Conservation (phyloP, 768 basidiomycete genomes). For the Rhizopogon roseolus region DNA sequence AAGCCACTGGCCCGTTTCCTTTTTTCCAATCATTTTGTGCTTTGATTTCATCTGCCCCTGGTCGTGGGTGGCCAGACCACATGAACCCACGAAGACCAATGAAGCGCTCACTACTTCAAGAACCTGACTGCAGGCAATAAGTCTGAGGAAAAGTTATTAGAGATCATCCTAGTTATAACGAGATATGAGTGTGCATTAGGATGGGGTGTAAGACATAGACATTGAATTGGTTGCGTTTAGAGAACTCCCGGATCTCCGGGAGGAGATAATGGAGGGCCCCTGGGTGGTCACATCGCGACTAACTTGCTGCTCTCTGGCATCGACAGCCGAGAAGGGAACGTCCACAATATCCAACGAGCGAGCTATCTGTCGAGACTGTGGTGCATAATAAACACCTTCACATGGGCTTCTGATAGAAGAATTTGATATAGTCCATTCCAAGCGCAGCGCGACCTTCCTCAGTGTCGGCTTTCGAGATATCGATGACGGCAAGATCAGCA, state of each 20-base stretch:
- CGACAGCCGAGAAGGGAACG: slow-evolving; percentile 37
- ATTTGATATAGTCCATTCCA: slow-evolving; percentile 34
- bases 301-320: slow-evolving; percentile 39
- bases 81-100: background rate
- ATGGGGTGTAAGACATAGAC: slow-evolving; percentile 47
- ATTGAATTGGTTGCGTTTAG: slow-evolving; percentile 45
- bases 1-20: slow-evolving; percentile 43
- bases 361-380: slow-evolving; percentile 28
- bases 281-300: slow-evolving; percentile 49
- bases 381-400: slow-evolving; percentile 4
- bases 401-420: slow-evolving; percentile 38
- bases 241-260: slow-evolving; percentile 48
- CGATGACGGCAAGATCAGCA: slow-evolving; percentile 50
- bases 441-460: slow-evolving; percentile 33
- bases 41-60: slow-evolving; percentile 42
- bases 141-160: slow-evolving; percentile 20
- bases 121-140: slow-evolving; percentile 53
- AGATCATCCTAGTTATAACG: background rate
- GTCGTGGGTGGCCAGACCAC: slow-evolving; percentile 40
- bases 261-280: slow-evolving; percentile 43
- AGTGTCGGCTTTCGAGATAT: slow-evolving; percentile 39
- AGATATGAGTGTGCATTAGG: slow-evolving; percentile 28
- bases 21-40: slow-evolving; percentile 58
- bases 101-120: slow-evolving; percentile 55
- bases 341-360: slow-evolving; percentile 48